phyloP scores from a whole-genome alignment of 192 early-diverging fungal species.

The Umbelopsis vinacea region DNA sequence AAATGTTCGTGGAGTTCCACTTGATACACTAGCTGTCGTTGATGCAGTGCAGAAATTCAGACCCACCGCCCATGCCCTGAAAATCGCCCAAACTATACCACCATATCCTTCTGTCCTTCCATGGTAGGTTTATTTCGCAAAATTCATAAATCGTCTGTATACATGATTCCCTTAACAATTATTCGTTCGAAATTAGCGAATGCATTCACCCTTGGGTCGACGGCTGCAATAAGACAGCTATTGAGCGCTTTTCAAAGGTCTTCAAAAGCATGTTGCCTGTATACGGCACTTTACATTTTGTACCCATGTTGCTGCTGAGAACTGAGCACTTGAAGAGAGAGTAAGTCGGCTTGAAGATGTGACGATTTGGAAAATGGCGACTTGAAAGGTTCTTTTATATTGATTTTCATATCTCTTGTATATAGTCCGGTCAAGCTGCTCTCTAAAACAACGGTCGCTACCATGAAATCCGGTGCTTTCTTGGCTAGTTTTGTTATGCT shows the following conservation, averaged over 20 bases:
- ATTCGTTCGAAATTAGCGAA: conserved; percentile 37
- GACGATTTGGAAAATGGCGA: background rate
- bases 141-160: too few relatives aligned
- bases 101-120: conserved; percentile 54
- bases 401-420: background rate
- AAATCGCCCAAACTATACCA: conserved; percentile 41
- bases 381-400: background rate
- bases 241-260: conserved; percentile 56
- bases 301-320: conserved; percentile 71
- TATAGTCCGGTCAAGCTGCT: conserved; percentile 57
- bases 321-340: conserved; percentile 56
- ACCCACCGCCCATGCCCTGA: conserved; percentile 46
- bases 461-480: conserved; percentile 67
- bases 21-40: conserved; percentile 43
- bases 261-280: conserved; percentile 61
- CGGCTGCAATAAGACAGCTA: conserved; percentile 46
- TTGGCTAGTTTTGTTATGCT: conserved; percentile 65
- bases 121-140: conserved; percentile 43
- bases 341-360: conserved; percentile 45
- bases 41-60: conserved; percentile 37
- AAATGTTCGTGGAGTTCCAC: conserved; percentile 48
- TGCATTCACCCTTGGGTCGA: conserved; percentile 59
- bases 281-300: conserved; percentile 76
- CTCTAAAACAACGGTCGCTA: conserved; percentile 50
- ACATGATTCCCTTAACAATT: background rate